phyloP scores from a whole-genome alignment of 2,329 filamentous ascomycete species.

The Fusarium sp. region DNA sequence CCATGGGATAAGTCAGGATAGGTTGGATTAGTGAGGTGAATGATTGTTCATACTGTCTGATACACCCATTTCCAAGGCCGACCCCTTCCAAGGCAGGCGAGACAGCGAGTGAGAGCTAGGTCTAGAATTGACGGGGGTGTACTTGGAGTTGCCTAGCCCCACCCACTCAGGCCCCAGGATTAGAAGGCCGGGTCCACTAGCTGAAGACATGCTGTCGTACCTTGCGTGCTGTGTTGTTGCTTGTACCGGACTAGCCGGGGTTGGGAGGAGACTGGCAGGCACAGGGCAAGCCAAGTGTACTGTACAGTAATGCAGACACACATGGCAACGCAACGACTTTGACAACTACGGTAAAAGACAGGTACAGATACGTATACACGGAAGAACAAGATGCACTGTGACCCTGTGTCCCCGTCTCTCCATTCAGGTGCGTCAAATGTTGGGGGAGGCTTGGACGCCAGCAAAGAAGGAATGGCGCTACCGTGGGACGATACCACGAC shows the following conservation, averaged over 20 bases:
- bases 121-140: constrained; percentile 33
- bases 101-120: constrained; percentile 28
- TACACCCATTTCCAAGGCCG: constrained; percentile 18
- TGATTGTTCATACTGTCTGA: constrained; percentile 36
- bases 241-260: constrained; percentile 34
- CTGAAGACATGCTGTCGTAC: constrained; percentile 29
- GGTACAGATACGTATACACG: constrained; percentile 15
- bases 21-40: constrained; percentile 44
- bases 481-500: constrained; percentile 43
- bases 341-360: constrained; percentile 18
- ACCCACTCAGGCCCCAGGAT: constrained; percentile 7
- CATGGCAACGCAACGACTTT: constrained; percentile 13
- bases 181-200: constrained; percentile 6
- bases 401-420: constrained; percentile 3
- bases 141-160: constrained; percentile 3
- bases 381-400: constrained; percentile 28
- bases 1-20: constrained; percentile 36
- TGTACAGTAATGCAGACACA: constrained; percentile 1
- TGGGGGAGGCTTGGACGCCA: constrained; percentile 30
- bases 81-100: constrained; percentile 29
- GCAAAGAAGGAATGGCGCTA: constrained; percentile 42
- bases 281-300: constrained; percentile 16
- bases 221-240: constrained; percentile 33
- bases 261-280: constrained; percentile 4
- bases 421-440: constrained; percentile 26